Evolutionary conservation across 441 rosid genomes (phyloP), one percentile per base, ranked within the genome.

Genomic region (Syzygium syzygioides): DNA sequence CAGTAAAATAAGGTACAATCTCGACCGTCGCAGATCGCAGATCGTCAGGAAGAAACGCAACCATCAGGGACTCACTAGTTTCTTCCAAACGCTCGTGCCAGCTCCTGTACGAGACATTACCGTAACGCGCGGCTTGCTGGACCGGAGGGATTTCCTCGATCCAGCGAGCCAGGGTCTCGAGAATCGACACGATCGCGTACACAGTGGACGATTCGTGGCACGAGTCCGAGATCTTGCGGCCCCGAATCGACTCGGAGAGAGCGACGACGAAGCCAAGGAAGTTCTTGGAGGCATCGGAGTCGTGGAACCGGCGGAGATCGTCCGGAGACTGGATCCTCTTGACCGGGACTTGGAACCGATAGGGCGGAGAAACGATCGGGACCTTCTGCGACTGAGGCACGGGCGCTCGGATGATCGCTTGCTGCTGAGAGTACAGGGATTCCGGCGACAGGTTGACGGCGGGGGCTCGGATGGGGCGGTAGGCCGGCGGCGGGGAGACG

Each of bases 221-320:
- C 45, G 95, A 91, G 88, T 96, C 97, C 79, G 99, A 95, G 90
- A 94, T 90, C 93, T 95, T 96, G 85, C 55, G 94, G 59, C 95
- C 92, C 56, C 95, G 93, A 91, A 95, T 92, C 55, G 99, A 95
- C 76, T 96, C 97, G 3, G 99, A 96, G 76, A 97, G 93, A 13
- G 97, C 92, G 15, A 95, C 99, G 13, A 97, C 92, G 93, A 97
- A 97, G 62, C 99, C 99, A 34, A 97, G 87, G 93, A 96, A 96
- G 91, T 95, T 94, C 50, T 92, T 91, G 15, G 90, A 93, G 85
- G 95, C 88, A 19, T 90, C 86, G 87, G 98, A 95, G 85, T 90
- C 92, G 87, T 95, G 94, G 91, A 96, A 97, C 60, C 90, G 94
- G 90, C 95, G 95, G 85, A 96, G 92, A 84, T 96, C 97, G 54